Evolutionary conservation across 257 asterid species (phyloP).

Genomic region (Ligustrum vulgare): DNA sequence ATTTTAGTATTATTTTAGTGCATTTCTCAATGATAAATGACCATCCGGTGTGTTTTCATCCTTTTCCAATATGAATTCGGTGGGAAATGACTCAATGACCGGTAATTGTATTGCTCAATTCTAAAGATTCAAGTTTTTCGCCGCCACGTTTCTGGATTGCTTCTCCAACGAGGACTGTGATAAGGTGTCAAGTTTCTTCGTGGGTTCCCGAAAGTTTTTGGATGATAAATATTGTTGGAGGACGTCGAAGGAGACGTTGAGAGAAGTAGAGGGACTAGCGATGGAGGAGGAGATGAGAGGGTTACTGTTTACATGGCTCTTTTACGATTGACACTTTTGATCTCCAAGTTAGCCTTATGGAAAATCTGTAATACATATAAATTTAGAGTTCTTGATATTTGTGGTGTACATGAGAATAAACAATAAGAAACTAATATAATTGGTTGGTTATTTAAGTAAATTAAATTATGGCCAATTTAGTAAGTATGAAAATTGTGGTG

Average conservation of each 20-base stretch:
- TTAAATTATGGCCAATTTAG: no score
- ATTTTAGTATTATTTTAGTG: slow-evolving; percentile 25
- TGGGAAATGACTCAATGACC: slow-evolving; percentile 51
- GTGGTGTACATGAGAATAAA: no score
- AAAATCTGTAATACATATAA: no score
- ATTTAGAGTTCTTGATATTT: no score
- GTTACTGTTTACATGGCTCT: no score
- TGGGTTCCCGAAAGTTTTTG: slow-evolving; percentile 69
- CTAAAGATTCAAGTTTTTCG: slow-evolving; percentile 56
- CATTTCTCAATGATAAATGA: slow-evolving; percentile 83
- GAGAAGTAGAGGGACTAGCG: slow-evolving; percentile 24
- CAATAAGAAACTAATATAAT: no score
- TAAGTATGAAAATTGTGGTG: no score
- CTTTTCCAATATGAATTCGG: slow-evolving; percentile 71
- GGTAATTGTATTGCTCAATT: slow-evolving; percentile 73
- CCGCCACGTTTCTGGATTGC: slow-evolving; percentile 69
- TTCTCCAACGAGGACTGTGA: slow-evolving; percentile 79
- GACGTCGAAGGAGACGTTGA: slow-evolving; percentile 45
- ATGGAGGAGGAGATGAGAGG: slow-evolving; percentile 23
- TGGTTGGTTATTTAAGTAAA: no score
- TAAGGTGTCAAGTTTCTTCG: slow-evolving; percentile 88
- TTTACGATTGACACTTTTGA: no score
- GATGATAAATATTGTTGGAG: slow-evolving; percentile 51
- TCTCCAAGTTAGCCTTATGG: no score
- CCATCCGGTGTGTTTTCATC: slow-evolving; percentile 63